Evolutionary conservation across 768 basidiomycete genomes (phyloP).

Genomic region (Sarcodon sp.): DNA sequence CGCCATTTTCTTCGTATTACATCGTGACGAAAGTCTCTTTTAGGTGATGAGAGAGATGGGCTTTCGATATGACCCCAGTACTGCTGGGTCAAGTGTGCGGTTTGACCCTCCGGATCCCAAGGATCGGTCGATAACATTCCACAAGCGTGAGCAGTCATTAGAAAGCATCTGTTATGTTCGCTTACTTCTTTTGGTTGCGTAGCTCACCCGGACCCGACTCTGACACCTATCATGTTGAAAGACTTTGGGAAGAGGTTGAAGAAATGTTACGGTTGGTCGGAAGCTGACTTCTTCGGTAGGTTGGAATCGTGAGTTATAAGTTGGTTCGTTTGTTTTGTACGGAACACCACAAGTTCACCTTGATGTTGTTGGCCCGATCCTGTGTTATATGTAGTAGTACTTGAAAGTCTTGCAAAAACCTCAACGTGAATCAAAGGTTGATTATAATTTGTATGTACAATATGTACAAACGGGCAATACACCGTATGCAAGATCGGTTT

Average conservation of each 20-base stretch:
- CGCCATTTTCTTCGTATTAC: neutral
- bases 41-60: constrained; percentile 75
- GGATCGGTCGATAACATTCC: constrained; percentile 61
- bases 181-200: neutral
- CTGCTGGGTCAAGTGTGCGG: constrained; percentile 73
- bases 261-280: constrained; percentile 54
- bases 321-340: no score
- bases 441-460: no score
- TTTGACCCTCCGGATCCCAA: constrained; percentile 58
- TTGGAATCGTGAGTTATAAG: no score
- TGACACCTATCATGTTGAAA: constrained; percentile 35
- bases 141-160: constrained; percentile 41
- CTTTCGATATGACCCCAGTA: constrained; percentile 58
- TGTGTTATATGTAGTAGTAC: no score
- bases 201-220: constrained; percentile 69
- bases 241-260: constrained; percentile 46
- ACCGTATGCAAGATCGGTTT: no score
- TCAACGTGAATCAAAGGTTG: no score
- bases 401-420: no score
- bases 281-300: constrained; percentile 21
- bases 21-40: neutral
- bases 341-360: no score
- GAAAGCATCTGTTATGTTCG: neutral
- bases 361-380: no score
- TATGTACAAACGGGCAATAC: no score